phyloP scores from a whole-genome alignment of 2,329 filamentous ascomycete genomes.

The Penicillium sp. region DNA sequence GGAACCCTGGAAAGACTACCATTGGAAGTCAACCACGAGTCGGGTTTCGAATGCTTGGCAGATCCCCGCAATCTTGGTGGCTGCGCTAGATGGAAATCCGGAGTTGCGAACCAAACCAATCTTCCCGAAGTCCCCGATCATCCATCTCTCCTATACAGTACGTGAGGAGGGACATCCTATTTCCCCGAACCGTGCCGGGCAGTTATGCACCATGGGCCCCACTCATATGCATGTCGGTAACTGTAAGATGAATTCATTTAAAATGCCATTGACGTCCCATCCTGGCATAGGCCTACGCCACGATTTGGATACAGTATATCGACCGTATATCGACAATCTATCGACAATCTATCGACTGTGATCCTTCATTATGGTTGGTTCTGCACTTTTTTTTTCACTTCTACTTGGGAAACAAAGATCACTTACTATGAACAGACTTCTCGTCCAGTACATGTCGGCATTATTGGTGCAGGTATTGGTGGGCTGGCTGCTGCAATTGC shows the following conservation, averaged over 20 bases:
- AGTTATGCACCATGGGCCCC: background rate
- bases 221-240: background rate
- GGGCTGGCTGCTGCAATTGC: slow-evolving; percentile 48
- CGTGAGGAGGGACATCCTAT: background rate
- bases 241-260: background rate
- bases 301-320: background rate
- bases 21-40: background rate
- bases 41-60: background rate
- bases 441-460: slow-evolving; percentile 18
- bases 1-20: background rate
- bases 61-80: background rate
- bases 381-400: background rate
- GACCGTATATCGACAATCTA: background rate
- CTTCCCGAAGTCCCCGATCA: background rate
- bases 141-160: background rate
- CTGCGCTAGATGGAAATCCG: background rate
- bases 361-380: background rate
- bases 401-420: background rate
- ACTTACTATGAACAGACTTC: slow-evolving; percentile 1
- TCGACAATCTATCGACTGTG: background rate
- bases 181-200: background rate
- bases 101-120: background rate
- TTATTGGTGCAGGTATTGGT: slow-evolving; percentile 44
- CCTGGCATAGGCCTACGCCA: background rate
- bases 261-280: background rate